These are phyloP conservation scores for Blepharisma japonicum DNA, from an alignment of 73 alveolate genomes.

Conservation along the genomic window DNA sequence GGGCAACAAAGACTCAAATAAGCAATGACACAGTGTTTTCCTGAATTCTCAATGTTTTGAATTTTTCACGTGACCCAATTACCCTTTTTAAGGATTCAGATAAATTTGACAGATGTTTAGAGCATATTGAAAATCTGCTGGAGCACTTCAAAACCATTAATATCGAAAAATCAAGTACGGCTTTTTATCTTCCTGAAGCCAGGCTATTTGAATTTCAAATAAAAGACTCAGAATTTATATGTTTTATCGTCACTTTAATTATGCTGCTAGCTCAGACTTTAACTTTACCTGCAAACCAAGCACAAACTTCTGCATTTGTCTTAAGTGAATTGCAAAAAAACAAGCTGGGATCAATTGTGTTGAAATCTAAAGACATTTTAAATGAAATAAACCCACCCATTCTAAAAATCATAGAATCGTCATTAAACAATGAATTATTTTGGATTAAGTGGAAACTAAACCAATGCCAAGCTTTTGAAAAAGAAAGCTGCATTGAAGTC, in stretches of 20 bases:
- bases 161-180: not conserved
- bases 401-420: not conserved
- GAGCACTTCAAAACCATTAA: not conserved
- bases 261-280: conserved; percentile 3
- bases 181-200: not conserved
- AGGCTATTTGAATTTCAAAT: conserved; percentile 1
- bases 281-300: not conserved
- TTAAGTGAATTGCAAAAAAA: conserved; percentile 7
- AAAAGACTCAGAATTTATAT: not conserved
- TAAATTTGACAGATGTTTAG: not conserved
- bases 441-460: conserved; percentile 18
- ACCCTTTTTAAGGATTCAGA: not conserved
- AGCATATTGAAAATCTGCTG: not conserved
- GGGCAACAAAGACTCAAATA: not conserved
- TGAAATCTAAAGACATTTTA: not conserved
- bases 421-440: not conserved
- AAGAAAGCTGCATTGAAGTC: not conserved
- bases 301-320: not conserved
- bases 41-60: not conserved
- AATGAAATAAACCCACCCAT: not conserved
- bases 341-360: not conserved
- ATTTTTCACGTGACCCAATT: not conserved
- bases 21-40: not conserved
- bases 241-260: not conserved
- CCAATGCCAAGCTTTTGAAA: conserved; percentile 4